Percentiles rank a stretch among this genome's conserved stretches.
These are phyloP conservation scores for Suillus ampliporus DNA, from an alignment of 768 basidiomycete species.

Conservation along the genomic window DNA sequence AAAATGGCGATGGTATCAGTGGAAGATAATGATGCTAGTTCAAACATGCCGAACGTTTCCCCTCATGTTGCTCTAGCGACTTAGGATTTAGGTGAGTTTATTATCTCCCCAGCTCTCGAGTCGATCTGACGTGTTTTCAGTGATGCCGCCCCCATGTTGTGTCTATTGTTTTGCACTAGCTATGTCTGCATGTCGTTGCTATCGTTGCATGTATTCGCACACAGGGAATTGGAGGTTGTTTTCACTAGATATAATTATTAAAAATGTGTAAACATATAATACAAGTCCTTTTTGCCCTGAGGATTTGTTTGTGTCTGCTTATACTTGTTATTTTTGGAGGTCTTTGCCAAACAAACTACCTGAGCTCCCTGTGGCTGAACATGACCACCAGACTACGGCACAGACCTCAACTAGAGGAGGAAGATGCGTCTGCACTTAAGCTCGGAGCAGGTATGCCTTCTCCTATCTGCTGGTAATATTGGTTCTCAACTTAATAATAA, in stretches of 20 bases:
- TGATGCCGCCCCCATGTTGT: constrained; percentile 12
- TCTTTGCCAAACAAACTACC: constrained; percentile 37
- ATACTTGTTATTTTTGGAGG: constrained; percentile 34
- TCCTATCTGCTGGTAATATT: neutral
- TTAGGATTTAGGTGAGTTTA: constrained; percentile 28
- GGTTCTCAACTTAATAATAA: neutral
- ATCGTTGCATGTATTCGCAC: constrained; percentile 30
- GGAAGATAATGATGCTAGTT: constrained; percentile 30
- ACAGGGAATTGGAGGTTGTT: constrained; percentile 25
- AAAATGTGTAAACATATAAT: constrained; percentile 46
- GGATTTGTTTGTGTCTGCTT: constrained; percentile 17
- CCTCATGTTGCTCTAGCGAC: constrained; percentile 30
- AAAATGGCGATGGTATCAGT: constrained; percentile 44
- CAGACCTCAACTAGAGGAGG: constrained; percentile 72
- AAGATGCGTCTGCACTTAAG: constrained; percentile 85
- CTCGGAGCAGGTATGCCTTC: constrained; percentile 66
- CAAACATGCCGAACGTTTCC: constrained; percentile 22
- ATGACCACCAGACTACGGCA: constrained; percentile 68
- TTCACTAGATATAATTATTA: constrained; percentile 41
- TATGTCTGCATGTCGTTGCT: constrained; percentile 36
- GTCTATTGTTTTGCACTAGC: constrained; percentile 24
- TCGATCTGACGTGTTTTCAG: constrained; percentile 19
- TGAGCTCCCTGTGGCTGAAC: constrained; percentile 53
- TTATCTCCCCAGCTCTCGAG: neutral
- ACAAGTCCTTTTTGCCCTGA: constrained; percentile 20